These are phyloP conservation scores for Candida andamanensis DNA, from an alignment of 805 yeast genomes.

Conservation along the genomic window DNA sequence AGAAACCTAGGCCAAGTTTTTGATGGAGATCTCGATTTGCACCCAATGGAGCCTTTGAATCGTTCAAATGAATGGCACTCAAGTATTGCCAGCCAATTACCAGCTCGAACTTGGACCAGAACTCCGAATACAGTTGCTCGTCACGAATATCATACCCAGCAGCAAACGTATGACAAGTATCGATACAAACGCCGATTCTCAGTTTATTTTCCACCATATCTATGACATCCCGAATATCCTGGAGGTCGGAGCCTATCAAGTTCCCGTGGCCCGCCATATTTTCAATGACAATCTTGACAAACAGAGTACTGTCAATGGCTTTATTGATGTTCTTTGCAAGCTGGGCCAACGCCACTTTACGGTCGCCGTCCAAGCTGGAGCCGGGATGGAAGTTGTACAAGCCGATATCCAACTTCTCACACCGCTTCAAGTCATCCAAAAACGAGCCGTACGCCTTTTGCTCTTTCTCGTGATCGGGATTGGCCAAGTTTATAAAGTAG, in stretches of 20 bases:
- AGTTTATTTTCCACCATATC: conserved; percentile 71
- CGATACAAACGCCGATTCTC: conserved; percentile 93
- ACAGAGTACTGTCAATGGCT: conserved; percentile 67
- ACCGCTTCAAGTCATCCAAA: conserved; percentile 79
- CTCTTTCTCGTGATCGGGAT: conserved; percentile 79
- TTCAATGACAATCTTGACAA: conserved; percentile 85
- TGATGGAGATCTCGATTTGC: conserved; percentile 92
- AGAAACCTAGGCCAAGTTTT: conserved; percentile 79
- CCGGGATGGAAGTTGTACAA: conserved; percentile 93
- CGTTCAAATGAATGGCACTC: conserved; percentile 82
- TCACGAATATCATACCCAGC: conserved; percentile 89
- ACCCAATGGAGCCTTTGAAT: conserved; percentile 89
- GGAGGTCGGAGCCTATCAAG: conserved; percentile 74
- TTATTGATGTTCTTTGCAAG: conserved; percentile 76
- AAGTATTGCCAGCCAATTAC: conserved; percentile 72
- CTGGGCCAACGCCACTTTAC: conserved; percentile 54
- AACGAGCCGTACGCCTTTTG: conserved; percentile 71
- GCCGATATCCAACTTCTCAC: conserved; percentile 82
- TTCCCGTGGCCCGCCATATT: conserved; percentile 98
- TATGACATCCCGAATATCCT: conserved; percentile 73
- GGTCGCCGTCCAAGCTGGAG: conserved; percentile 69
- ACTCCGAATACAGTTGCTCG: conserved; percentile 50
- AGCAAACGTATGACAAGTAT: conserved; percentile 94
- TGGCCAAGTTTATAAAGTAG: conserved; percentile 87
- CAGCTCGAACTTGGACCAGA: conserved; percentile 74